Base-by-base conservation (phyloP, 257 asterid genomes). In the Solanum infundibuliforme region DNA sequence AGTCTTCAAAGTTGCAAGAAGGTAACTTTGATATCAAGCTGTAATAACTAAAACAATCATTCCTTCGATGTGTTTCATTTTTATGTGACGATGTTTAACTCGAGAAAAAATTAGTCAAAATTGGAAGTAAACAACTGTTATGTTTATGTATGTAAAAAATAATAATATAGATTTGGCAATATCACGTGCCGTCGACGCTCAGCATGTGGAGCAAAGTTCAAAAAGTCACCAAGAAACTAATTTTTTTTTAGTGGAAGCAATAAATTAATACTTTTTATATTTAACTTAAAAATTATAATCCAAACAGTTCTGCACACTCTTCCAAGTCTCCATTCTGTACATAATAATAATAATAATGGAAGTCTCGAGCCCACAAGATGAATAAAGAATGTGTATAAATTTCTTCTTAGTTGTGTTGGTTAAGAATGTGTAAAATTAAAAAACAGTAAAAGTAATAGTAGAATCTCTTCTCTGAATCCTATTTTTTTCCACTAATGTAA, bases 111-210 rank as follows among this genome's bases (percentile, higher is more conserved):
- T 23, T 62, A 23, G 13, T 62, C 3, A 62, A 65, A 65, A 10
- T n/a, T n/a, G 6, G 18, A 60, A 65, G 32, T 65, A 25, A 5
- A 25, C 8, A n/a, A 65, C 73, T 65, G 11, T 65, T 60, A 21
- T 60, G 12, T 60, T 55, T 55, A 21, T 25, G 10, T 74, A 8
- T 27, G 39, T 46, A 46, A 43, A 36, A 36, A 36, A 43, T 43
- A 43, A 4, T 46, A 27, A 6, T 18, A 38, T 6, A 76, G 23
- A 76, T 38, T 38, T n/a, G 9, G 68, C 18, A 8, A 18, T 29
- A 48, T 66, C 90, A 86, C 91, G 89, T 87, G 89, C 88, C 91
- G 91, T 87, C 62, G 31, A 87, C 86, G 91, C 38, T 65, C 73
- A 83, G 25, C 88, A n/a, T 38, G 79, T 83, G 87, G 84, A 74